Percentiles rank a stretch among this genome's conserved stretches.
phyloP scores from a whole-genome alignment of 2,329 filamentous ascomycete genomes.

The Penicillium digitatum region DNA sequence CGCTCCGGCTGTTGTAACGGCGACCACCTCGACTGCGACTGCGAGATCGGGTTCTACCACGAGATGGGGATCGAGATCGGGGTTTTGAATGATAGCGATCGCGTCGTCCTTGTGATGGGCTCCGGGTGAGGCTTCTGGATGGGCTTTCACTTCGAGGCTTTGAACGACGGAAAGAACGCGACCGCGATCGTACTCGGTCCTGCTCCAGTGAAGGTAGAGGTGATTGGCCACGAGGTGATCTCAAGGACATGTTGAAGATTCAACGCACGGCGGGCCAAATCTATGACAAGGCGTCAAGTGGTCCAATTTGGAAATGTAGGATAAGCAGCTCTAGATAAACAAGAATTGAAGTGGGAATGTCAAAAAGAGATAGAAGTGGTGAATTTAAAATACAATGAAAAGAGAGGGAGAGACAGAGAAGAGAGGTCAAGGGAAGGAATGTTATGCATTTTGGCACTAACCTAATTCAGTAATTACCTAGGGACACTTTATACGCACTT shows the following conservation, averaged over 20 bases:
- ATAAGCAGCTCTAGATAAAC: too few species aligned
- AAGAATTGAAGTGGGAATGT: neutral
- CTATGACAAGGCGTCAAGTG: neutral
- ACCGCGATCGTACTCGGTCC: constrained; percentile 26
- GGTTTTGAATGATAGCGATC: constrained; percentile 29
- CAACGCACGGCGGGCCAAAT: neutral
- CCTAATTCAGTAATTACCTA: constrained; percentile 18
- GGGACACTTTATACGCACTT: neutral
- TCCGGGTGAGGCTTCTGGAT: constrained; percentile 27
- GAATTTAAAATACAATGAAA: neutral
- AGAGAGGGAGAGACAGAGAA: neutral
- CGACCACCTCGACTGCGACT: constrained; percentile 41
- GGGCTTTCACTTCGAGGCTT: constrained; percentile 32
- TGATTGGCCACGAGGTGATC: constrained; percentile 29
- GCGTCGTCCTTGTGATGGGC: constrained; percentile 25
- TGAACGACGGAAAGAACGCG: constrained; percentile 32
- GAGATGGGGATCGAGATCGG: constrained; percentile 29
- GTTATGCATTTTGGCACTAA: constrained; percentile 6
- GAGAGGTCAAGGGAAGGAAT: neutral
- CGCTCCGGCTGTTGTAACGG: constrained; percentile 35
- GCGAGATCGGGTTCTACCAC: constrained; percentile 29
- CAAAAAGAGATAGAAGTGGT: neutral
- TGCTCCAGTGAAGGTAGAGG: constrained; percentile 23
- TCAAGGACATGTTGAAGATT: constrained; percentile 23
- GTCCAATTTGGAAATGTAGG: neutral